Evolutionary conservation across 768 basidiomycete genomes (phyloP).

Genomic region (Serendipita sp.): DNA sequence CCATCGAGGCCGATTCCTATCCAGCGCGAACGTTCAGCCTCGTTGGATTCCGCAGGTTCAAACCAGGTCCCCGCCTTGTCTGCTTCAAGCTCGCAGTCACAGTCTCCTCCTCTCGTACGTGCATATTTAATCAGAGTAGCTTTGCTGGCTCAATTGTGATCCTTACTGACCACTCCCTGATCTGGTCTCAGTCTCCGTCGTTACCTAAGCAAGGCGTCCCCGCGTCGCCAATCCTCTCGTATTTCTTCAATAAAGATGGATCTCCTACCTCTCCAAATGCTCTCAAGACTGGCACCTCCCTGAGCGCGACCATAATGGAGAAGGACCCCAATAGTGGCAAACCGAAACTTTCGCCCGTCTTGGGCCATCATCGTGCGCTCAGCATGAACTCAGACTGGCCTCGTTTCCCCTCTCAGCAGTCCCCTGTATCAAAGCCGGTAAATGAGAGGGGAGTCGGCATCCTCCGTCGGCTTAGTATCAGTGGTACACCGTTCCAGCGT

Average conservation of each 20-base stretch:
- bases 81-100: neutral
- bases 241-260: constrained; percentile 32
- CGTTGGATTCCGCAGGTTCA: neutral
- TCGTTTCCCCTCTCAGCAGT: constrained; percentile 21
- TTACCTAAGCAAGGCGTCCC: constrained; percentile 2
- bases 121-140: neutral
- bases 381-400: constrained; percentile 12
- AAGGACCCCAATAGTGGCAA: constrained; percentile 39
- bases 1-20: neutral
- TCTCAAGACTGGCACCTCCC: constrained; percentile 45
- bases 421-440: constrained; percentile 31
- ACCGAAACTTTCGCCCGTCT: neutral
- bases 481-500: constrained; percentile 36
- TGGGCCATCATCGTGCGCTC: neutral
- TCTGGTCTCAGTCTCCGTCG: neutral
- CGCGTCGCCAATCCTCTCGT: constrained; percentile 52
- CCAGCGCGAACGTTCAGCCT: neutral
- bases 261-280: constrained; percentile 26
- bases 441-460: constrained; percentile 55
- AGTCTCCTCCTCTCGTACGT: constrained; percentile 1
- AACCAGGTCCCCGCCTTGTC: neutral
- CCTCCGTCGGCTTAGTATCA: constrained; percentile 56
- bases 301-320: constrained; percentile 26
- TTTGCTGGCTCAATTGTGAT: neutral
- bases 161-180: constrained; percentile 9